Evolutionary conservation across 2,329 filamentous ascomycete species (phyloP).

Genomic region (Myriosclerotinia scirpicola): DNA sequence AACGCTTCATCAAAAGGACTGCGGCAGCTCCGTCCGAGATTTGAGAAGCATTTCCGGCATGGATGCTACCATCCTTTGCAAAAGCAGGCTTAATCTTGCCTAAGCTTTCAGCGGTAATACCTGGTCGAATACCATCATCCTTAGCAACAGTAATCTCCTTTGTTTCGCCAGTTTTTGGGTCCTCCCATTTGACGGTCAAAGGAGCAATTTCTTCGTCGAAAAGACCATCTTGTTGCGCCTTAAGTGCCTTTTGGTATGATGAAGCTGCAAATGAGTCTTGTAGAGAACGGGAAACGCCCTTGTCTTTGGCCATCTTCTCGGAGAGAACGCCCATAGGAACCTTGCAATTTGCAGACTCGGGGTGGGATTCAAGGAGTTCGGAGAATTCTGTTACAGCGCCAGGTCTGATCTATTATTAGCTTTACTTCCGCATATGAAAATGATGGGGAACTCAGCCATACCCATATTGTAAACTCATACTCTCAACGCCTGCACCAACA

Average conservation of each 20-base stretch:
- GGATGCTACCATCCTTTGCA: slow-evolving; percentile 86
- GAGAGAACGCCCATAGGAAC: slow-evolving; percentile 94
- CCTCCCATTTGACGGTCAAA: slow-evolving; percentile 80
- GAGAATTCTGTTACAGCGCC: slow-evolving; percentile 90
- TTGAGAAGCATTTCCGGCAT: slow-evolving; percentile 94
- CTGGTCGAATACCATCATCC: slow-evolving; percentile 84
- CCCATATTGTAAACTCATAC: slow-evolving; percentile 93
- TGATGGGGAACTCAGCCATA: slow-evolving; percentile 44
- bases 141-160: slow-evolving; percentile 78
- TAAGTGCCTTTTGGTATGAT: slow-evolving; percentile 86
- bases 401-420: slow-evolving; percentile 52
- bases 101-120: slow-evolving; percentile 85
- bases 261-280: slow-evolving; percentile 95
- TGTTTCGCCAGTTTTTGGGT: slow-evolving; percentile 86
- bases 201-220: slow-evolving; percentile 92
- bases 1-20: slow-evolving; percentile 92
- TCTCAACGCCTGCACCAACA: slow-evolving; percentile 92
- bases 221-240: slow-evolving; percentile 83
- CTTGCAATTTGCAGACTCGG: slow-evolving; percentile 90
- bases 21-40: slow-evolving; percentile 95
- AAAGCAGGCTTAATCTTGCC: slow-evolving; percentile 89
- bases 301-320: slow-evolving; percentile 91
- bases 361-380: slow-evolving; percentile 77
- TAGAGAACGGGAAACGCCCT: slow-evolving; percentile 64
- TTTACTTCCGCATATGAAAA: not conserved